A percentile compares a stretch with the other conserved stretches of the same genome.
Evolutionary conservation across 2,329 filamentous ascomycete genomes (phyloP).

Genomic region (Talaromyces piceae): DNA sequence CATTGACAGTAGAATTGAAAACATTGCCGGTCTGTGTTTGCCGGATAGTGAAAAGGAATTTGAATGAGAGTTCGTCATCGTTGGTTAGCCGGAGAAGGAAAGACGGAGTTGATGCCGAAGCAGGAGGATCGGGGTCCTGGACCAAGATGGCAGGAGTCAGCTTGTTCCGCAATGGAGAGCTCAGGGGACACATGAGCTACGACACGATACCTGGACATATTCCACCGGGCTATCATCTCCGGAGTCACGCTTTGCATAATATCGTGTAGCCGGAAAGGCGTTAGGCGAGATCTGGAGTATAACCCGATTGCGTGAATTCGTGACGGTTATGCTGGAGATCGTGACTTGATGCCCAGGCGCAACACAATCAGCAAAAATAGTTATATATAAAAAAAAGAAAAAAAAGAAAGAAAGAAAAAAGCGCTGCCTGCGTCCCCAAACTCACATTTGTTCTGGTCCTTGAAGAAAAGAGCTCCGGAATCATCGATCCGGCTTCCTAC

Average conservation of each 20-base stretch:
- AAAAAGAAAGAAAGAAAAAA: no score
- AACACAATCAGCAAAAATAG: neutral
- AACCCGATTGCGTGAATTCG: constrained; percentile 68
- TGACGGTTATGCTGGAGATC: constrained; percentile 74
- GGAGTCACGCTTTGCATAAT: constrained; percentile 62
- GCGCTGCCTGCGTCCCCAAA: constrained; percentile 18
- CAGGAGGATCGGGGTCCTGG: constrained; percentile 67
- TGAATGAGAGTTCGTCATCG: constrained; percentile 88
- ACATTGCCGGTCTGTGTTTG: constrained; percentile 41
- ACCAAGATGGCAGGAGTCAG: neutral
- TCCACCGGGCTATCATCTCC: constrained; percentile 74
- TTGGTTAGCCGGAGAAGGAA: constrained; percentile 83
- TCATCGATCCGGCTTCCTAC: constrained; percentile 85
- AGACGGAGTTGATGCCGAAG: constrained; percentile 45
- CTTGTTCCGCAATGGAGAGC: neutral
- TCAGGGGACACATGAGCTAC: neutral
- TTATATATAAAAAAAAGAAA: neutral
- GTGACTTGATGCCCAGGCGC: constrained; percentile 57
- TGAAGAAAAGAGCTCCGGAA: constrained; percentile 66
- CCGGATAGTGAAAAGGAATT: constrained; percentile 78
- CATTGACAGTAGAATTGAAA: constrained; percentile 46
- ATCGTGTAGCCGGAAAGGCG: constrained; percentile 73
- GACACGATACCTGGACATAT: constrained; percentile 80
- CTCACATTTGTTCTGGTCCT: constrained; percentile 87
- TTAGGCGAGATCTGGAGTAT: constrained; percentile 76